Conservation (phyloP, 2,329 filamentous ascomycete species). For the Penicillium olsonii region DNA sequence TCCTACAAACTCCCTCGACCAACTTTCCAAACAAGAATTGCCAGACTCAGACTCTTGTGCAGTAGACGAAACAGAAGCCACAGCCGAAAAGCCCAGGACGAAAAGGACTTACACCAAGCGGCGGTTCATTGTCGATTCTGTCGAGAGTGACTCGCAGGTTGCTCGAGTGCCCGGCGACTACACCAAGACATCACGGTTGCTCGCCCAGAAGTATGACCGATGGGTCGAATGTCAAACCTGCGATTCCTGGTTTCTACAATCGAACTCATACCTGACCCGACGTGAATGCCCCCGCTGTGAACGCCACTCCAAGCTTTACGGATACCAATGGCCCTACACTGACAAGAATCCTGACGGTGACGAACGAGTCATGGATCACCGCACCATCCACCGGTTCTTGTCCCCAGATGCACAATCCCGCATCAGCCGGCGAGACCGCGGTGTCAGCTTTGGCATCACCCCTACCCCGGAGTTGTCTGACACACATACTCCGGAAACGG, state of each 20-base stretch:
- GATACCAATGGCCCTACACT: conserved; percentile 94
- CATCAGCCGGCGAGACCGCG: conserved; percentile 39
- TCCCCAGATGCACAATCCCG: conserved; percentile 65
- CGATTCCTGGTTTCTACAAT: conserved; percentile 78
- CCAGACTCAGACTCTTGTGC: conserved; percentile 30
- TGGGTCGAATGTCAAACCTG: conserved; percentile 93
- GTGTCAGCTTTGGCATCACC: conserved; percentile 38
- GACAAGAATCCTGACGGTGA: conserved; percentile 77
- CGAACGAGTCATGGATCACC: conserved; percentile 74
- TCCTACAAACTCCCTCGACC: conserved; percentile 15
- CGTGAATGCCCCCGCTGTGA: conserved; percentile 90
- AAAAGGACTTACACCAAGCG: conserved; percentile 28
- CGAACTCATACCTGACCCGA: conserved; percentile 82
- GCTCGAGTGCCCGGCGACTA: conserved; percentile 74
- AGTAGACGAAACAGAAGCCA: conserved; percentile 29
- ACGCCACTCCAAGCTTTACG: conserved; percentile 92
- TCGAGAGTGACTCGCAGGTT: conserved; percentile 38
- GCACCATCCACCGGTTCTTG: conserved; percentile 83
- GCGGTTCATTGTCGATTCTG: conserved; percentile 35
- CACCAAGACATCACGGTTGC: conserved; percentile 72
- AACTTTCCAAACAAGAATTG: conserved; percentile 20
- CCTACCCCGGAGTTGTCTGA: conserved; percentile 43
- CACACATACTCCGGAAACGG: conserved; percentile 37
- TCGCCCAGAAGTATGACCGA: conserved; percentile 72
- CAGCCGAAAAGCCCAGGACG: conserved; percentile 20